Evolutionary conservation across 306 rosid genomes (phyloP).

Genomic region (Medicago arabica): DNA sequence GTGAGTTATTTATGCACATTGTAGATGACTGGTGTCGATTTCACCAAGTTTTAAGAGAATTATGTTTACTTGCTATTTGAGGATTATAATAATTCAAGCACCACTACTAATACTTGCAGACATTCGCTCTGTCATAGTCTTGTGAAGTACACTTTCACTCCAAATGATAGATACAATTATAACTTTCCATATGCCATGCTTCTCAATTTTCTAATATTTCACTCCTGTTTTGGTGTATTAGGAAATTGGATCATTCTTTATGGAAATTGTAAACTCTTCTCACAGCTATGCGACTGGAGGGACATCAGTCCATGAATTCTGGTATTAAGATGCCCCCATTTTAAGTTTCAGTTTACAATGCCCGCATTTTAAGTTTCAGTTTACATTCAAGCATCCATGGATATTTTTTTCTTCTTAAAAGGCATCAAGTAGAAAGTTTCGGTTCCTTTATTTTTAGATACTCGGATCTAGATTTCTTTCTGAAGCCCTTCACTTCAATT

Average conservation of each 20-base stretch:
- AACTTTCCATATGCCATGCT: background rate
- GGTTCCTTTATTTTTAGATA: background rate
- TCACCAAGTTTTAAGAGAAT: background rate
- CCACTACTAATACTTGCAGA: background rate
- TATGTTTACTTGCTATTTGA: background rate
- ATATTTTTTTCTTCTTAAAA: constrained; percentile 24
- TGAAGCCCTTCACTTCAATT: constrained; percentile 21
- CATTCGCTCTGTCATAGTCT: too few relatives aligned
- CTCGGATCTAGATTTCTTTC: constrained; percentile 25
- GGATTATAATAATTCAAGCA: background rate
- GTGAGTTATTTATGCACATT: constrained; percentile 47
- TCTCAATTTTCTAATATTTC: constrained; percentile 28
- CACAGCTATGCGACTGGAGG: constrained; percentile 99
- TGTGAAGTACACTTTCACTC: too few relatives aligned
- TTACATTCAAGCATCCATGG: constrained; percentile 27
- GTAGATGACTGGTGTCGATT: background rate
- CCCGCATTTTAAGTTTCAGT: constrained; percentile 27
- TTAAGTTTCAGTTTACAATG: constrained; percentile 36
- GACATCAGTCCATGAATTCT: constrained; percentile 78
- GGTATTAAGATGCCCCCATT: constrained; percentile 56
- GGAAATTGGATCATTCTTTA: constrained; percentile 82
- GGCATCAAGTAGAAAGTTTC: constrained; percentile 10
- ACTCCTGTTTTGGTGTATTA: constrained; percentile 41
- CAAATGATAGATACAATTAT: too few relatives aligned
- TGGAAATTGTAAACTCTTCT: constrained; percentile 84